These are phyloP conservation scores for Elymus sibiricus DNA, from an alignment of 176 grass and related monocot genomes.

Conservation along the genomic window DNA sequence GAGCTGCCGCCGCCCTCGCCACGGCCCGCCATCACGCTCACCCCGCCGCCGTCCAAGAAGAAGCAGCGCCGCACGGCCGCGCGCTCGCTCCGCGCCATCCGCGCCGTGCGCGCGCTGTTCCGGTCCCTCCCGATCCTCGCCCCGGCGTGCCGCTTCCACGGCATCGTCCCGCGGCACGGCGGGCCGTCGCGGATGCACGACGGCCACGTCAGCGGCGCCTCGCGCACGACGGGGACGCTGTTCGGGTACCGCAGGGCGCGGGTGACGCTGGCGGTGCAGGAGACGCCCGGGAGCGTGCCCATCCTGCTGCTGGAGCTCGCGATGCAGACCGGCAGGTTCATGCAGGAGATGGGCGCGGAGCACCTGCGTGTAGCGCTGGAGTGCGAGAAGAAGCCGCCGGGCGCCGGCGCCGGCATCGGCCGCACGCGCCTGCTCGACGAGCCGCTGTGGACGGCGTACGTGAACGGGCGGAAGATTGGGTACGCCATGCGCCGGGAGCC, in stretches of 20 bases:
- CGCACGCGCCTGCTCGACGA: constrained; percentile 65
- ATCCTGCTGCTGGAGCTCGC: constrained; percentile 88
- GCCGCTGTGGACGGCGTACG: constrained; percentile 87
- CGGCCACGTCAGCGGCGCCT: constrained; percentile 63
- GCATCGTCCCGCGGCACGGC: constrained; percentile 35
- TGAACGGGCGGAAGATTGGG: constrained; percentile 84
- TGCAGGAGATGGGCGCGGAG: constrained; percentile 96
- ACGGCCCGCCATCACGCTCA: constrained; percentile 58
- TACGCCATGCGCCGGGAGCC: constrained; percentile 76
- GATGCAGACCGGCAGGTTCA: constrained; percentile 80
- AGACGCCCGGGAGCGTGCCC: constrained; percentile 77
- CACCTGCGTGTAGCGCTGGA: constrained; percentile 81
- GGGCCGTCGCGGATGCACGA: constrained; percentile 31
- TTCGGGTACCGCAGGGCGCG: constrained; percentile 81
- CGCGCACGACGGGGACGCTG: constrained; percentile 76
- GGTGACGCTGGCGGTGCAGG: constrained; percentile 84
- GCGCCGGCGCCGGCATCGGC: constrained; percentile 36
- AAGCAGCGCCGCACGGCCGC: constrained; percentile 31
- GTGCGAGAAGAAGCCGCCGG: constrained; percentile 74
- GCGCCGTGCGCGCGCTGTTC: constrained; percentile 77
- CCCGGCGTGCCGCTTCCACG: constrained; percentile 72
- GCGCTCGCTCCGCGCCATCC: constrained; percentile 51
- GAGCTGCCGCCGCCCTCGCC: constrained; percentile 39
- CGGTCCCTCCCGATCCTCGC: constrained; percentile 79
- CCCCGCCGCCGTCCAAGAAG: constrained; percentile 54